A percentile compares a stretch with the other conserved stretches of the same genome.
These are phyloP conservation scores for Aspergillus amoenus DNA, from an alignment of 2,329 filamentous ascomycete genomes.

Conservation along the genomic window DNA sequence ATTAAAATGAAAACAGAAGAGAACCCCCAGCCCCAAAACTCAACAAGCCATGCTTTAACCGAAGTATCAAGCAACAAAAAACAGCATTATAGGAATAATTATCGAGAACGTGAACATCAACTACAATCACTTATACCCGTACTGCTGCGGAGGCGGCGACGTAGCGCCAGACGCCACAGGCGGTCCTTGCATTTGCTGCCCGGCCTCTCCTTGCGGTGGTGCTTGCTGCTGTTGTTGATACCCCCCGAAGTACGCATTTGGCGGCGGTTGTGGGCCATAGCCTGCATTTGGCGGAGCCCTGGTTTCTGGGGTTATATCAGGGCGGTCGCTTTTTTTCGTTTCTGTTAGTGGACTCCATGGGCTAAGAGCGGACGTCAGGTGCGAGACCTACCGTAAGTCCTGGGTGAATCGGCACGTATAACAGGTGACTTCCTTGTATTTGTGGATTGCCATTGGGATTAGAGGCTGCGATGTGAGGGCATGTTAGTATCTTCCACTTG, in stretches of 20 bases:
- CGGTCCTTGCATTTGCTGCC: slow-evolving; percentile 19
- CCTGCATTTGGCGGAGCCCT: slow-evolving; percentile 30
- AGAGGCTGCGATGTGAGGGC: slow-evolving; percentile 30
- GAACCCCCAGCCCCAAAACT: neutral
- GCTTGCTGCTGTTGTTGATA: slow-evolving; percentile 11
- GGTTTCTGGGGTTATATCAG: slow-evolving; percentile 39
- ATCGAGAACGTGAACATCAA: neutral
- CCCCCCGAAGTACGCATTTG: slow-evolving; percentile 20
- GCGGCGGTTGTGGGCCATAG: slow-evolving; percentile 27
- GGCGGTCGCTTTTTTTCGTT: slow-evolving; percentile 29
- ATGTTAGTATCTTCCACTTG: slow-evolving; percentile 8
- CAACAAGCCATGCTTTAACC: neutral
- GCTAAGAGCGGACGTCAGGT: neutral
- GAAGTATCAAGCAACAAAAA: neutral
- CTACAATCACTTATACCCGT: slow-evolving; percentile 23
- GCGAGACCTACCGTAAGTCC: slow-evolving; percentile 32
- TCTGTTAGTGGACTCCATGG: slow-evolving; percentile 2
- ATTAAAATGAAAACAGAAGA: neutral
- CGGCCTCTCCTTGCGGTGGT: slow-evolving; percentile 1
- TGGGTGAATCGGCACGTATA: slow-evolving; percentile 39
- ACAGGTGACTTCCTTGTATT: slow-evolving; percentile 44
- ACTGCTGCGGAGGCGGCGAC: slow-evolving; percentile 15
- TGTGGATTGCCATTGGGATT: slow-evolving; percentile 40
- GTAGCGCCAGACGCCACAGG: slow-evolving; percentile 15
- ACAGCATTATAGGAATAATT: neutral